These are phyloP conservation scores for Fraxinus sp. DNA, from an alignment of 305 asterid species.

Conservation along the genomic window DNA sequence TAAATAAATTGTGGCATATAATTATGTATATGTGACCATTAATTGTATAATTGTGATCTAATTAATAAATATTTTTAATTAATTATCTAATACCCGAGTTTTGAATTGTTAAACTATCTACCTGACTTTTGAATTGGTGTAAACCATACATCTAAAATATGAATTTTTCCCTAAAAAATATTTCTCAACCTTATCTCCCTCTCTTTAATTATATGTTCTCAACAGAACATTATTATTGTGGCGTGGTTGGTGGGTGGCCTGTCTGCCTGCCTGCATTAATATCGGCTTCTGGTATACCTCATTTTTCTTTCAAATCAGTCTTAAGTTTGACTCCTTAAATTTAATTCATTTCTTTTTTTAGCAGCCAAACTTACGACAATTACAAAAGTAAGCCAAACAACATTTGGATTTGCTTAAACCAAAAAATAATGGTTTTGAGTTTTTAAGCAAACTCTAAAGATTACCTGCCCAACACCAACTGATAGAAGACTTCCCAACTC, in stretches of 20 bases:
- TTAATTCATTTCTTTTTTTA: not conserved
- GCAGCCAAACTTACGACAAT: not conserved
- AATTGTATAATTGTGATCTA: too few species aligned
- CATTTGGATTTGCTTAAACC: not conserved
- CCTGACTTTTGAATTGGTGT: too few species aligned
- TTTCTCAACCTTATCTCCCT: not conserved
- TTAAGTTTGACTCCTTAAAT: not conserved
- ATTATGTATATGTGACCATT: too few species aligned
- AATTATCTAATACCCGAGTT: too few species aligned
- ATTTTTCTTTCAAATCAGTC: not conserved
- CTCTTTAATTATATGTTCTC: too few species aligned
- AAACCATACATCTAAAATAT: too few species aligned
- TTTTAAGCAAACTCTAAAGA: slow-evolving; percentile 8
- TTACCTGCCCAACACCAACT: slow-evolving; percentile 18
- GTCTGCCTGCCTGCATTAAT: not conserved
- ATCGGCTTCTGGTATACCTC: slow-evolving; percentile 17
- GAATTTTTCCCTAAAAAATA: too few species aligned
- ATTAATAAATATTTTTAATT: too few species aligned
- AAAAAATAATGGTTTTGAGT: not conserved
- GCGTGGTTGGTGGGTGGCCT: slow-evolving; percentile 9
- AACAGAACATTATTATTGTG: not conserved
- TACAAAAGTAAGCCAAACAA: not conserved
- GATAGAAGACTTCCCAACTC: not conserved
- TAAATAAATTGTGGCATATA: too few species aligned
- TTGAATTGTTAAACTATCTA: too few species aligned